Conservation (phyloP, 2,329 filamentous ascomycete species). For the Venturiaceae sp. region DNA sequence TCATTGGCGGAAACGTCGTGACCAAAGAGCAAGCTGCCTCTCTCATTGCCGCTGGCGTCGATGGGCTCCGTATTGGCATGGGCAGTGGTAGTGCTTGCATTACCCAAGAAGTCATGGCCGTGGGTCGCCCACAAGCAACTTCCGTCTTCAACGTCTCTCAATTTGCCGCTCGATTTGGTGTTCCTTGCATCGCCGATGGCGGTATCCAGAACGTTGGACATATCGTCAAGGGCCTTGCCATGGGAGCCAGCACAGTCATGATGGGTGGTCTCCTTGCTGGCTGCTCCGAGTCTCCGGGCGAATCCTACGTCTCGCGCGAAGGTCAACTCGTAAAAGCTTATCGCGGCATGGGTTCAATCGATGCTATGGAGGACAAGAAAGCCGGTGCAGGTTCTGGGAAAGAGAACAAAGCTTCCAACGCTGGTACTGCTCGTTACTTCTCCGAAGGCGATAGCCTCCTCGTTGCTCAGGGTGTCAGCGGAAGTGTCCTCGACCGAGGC, state of each 20-base stretch:
- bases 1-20: constrained; percentile 97
- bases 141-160: constrained; percentile 82
- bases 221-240: constrained; percentile 94
- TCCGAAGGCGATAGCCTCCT: constrained; percentile 91
- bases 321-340: constrained; percentile 99
- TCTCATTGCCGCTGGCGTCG: constrained; percentile 86
- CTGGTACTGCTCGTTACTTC: constrained; percentile 95
- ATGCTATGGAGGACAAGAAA: constrained; percentile 99
- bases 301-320: constrained; percentile 91
- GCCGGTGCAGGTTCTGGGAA: constrained; percentile 59
- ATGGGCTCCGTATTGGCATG: constrained; percentile 98
- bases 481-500: constrained; percentile 69
- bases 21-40: constrained; percentile 91
- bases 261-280: constrained; percentile 97
- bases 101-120: constrained; percentile 99
- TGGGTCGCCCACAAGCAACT: constrained; percentile 90
- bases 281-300: constrained; percentile 93
- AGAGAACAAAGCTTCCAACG: constrained; percentile 66
- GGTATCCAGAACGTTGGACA: constrained; percentile 98
- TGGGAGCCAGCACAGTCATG: constrained; percentile 95
- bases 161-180: constrained; percentile 87
- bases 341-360: constrained; percentile 97
- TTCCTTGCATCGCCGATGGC: constrained; percentile 95
- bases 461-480: constrained; percentile 93
- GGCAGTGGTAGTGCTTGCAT: constrained; percentile 97